Percentiles rank a stretch among this genome's conserved stretches.
Conservation (phyloP, 2,329 filamentous ascomycete species). For the Aureobasidium sp. region DNA sequence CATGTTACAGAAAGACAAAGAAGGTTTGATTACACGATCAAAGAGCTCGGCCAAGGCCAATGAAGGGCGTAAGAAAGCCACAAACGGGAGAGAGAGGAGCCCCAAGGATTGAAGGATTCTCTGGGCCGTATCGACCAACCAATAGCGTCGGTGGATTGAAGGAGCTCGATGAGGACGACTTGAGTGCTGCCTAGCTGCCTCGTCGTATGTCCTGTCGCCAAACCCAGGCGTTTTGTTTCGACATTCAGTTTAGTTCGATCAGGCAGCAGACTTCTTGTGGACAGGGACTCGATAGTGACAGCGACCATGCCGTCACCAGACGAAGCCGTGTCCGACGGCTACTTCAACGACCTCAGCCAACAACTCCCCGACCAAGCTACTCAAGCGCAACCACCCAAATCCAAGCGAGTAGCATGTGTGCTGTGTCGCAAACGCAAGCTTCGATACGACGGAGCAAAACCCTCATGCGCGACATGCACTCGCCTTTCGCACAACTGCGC, state of each 20-base stretch:
- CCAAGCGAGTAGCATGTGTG: slow-evolving; percentile 90
- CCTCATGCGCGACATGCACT: slow-evolving; percentile 81
- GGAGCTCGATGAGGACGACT: neutral
- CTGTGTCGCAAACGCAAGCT: slow-evolving; percentile 89
- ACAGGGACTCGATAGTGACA: neutral
- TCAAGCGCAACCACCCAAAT: slow-evolving; percentile 29
- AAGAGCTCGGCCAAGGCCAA: neutral
- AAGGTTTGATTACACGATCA: slow-evolving; percentile 8
- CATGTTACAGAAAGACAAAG: neutral
- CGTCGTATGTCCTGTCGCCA: neutral
- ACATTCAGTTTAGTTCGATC: neutral
- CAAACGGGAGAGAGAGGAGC: neutral
- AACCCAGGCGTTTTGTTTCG: neutral
- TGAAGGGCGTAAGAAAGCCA: neutral
- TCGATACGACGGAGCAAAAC: slow-evolving; percentile 76
- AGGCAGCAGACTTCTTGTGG: neutral
- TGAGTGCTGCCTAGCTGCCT: slow-evolving; percentile 3
- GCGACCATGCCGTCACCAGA: slow-evolving; percentile 9
- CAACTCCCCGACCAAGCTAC: slow-evolving; percentile 28
- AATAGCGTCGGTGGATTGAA: neutral
- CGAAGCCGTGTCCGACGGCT: slow-evolving; percentile 20
- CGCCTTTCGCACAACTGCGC: slow-evolving; percentile 79
- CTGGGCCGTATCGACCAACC: neutral
- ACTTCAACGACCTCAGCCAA: slow-evolving; percentile 49
- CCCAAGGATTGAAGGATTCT: slow-evolving; percentile 5